Conservation (phyloP, 345 rosid species). For the Trapa bicornis region DNA sequence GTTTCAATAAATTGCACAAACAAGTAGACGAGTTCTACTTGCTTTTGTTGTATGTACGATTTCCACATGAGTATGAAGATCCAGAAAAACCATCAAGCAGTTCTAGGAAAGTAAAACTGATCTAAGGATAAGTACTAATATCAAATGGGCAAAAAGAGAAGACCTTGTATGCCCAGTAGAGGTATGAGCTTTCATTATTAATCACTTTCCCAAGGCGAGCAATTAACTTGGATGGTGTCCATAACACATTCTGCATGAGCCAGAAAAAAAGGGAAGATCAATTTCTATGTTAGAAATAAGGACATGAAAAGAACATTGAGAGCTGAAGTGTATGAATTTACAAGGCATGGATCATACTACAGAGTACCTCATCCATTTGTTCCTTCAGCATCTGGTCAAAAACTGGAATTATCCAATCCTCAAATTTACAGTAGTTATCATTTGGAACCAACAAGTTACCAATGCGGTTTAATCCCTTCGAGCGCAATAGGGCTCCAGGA, state of each 20-base stretch:
- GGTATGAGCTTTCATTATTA: conserved; percentile 69
- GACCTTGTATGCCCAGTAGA: conserved; percentile 94
- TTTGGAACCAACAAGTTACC: conserved; percentile 90
- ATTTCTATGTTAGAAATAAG: not conserved
- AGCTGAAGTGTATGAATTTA: not conserved
- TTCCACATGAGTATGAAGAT: too few species aligned
- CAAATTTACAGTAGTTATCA: conserved; percentile 93
- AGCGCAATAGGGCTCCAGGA: conserved; percentile 59
- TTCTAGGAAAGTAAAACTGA: not conserved
- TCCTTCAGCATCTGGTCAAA: conserved; percentile 88
- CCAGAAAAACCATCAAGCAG: not conserved
- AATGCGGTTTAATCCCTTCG: conserved; percentile 84
- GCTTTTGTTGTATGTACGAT: too few species aligned
- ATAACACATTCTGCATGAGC: conserved; percentile 38
- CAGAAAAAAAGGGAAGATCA: conserved; percentile 2
- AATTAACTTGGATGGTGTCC: conserved; percentile 87
- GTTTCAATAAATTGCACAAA: not conserved
- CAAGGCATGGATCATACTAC: not conserved
- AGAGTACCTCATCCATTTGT: conserved; percentile 64
- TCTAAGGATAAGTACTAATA: not conserved
- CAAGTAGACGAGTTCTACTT: too few species aligned
- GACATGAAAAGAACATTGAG: not conserved
- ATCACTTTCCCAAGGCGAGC: conserved; percentile 83
- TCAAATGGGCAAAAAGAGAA: too few species aligned
- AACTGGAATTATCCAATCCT: conserved; percentile 91